phyloP scores from a whole-genome alignment of 257 asterid genomes.

The Marsdenia floribunda region DNA sequence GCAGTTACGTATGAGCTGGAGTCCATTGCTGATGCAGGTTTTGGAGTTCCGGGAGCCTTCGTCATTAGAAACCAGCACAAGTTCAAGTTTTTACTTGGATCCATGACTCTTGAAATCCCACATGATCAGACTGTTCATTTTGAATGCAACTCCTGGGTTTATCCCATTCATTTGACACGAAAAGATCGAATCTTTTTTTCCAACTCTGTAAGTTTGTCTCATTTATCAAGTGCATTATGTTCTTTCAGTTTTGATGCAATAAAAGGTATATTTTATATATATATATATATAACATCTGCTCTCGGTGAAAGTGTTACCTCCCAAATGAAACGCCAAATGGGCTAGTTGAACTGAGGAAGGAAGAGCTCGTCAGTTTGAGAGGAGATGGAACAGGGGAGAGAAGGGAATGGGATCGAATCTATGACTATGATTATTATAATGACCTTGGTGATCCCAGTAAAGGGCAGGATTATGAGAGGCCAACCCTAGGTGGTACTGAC shows the following conservation, averaged over 20 bases:
- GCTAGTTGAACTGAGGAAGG: constrained; percentile 32
- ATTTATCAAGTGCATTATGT: not conserved
- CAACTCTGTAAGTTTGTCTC: constrained; percentile 31
- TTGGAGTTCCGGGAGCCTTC: constrained; percentile 38
- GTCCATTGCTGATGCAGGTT: constrained; percentile 22
- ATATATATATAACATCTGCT: not conserved
- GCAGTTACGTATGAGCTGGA: constrained; percentile 21
- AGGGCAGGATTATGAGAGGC: constrained; percentile 25
- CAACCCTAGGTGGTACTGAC: constrained; percentile 38
- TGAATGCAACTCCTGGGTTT: constrained; percentile 47
- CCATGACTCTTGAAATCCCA: constrained; percentile 24
- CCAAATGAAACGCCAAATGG: constrained; percentile 42
- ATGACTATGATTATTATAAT: constrained; percentile 41
- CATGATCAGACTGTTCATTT: constrained; percentile 24
- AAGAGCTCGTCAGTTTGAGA: constrained; percentile 35
- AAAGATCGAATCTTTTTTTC: constrained; percentile 40
- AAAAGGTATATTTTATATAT: not conserved
- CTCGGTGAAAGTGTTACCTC: constrained; percentile 34
- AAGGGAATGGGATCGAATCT: constrained; percentile 40
- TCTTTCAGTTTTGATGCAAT: not conserved
- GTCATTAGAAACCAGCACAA: constrained; percentile 32
- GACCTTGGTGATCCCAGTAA: constrained; percentile 35
- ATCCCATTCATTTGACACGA: constrained; percentile 30
- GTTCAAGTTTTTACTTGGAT: constrained; percentile 31
- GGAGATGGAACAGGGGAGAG: constrained; percentile 42